Percentiles rank a stretch among this genome's conserved stretches.
Evolutionary conservation across 352 stramenopile genomes (phyloP).

Genomic region (Phytophthora cryptogea): DNA sequence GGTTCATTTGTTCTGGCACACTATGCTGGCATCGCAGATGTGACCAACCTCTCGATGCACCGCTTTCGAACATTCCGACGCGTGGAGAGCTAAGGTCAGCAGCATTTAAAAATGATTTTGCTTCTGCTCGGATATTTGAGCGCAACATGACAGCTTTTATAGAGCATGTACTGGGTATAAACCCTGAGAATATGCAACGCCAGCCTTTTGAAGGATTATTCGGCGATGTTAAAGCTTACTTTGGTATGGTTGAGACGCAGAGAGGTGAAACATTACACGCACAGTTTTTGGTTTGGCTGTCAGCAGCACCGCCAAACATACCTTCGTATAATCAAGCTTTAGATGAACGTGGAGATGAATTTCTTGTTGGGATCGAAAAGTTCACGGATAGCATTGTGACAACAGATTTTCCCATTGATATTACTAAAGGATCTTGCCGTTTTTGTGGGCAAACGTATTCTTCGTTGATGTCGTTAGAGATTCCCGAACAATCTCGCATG

Average conservation of each 20-base stretch:
- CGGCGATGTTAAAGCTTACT: not conserved
- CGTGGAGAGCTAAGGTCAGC: not conserved
- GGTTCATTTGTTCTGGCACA: not conserved
- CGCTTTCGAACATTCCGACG: not conserved
- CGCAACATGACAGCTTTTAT: not conserved
- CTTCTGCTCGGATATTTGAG: not conserved
- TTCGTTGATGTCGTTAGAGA: too few relatives aligned
- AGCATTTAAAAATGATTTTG: not conserved
- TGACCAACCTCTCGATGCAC: not conserved
- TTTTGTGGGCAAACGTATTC: too few relatives aligned
- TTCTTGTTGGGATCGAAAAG: too few relatives aligned
- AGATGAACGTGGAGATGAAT: too few relatives aligned
- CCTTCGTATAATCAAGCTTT: not conserved
- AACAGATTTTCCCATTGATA: too few relatives aligned
- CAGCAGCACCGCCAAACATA: too few relatives aligned
- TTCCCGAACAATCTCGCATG: too few relatives aligned
- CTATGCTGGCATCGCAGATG: not conserved
- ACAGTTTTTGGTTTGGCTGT: conserved; percentile 3
- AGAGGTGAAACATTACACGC: not conserved
- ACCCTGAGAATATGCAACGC: not conserved
- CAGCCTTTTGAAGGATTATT: not conserved
- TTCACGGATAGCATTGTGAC: too few relatives aligned
- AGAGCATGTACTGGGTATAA: not conserved
- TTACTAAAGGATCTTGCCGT: too few relatives aligned
- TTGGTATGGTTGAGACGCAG: not conserved